Evolutionary conservation across 352 stramenopile genomes (phyloP).

Genomic region (Pythium angustatum): DNA sequence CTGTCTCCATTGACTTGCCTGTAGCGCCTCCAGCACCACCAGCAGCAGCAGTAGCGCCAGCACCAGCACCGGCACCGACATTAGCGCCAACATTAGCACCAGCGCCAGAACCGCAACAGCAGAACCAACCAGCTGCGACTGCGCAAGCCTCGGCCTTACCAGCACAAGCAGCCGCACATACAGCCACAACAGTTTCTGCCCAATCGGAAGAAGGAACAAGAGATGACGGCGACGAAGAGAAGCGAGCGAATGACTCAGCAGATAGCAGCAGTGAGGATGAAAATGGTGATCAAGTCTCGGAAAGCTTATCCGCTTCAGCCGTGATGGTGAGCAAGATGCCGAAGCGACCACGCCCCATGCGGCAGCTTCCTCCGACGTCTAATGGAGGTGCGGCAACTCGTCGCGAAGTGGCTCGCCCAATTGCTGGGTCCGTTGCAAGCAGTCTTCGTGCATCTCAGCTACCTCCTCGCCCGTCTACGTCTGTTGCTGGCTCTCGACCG

Average conservation of each 20-base stretch:
- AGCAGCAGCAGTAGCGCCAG: background rate
- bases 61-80: background rate
- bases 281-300: slow-evolving; percentile 27
- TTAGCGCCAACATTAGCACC: background rate
- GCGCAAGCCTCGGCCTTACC: background rate
- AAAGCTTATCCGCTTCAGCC: slow-evolving; percentile 31
- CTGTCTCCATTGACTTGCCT: background rate
- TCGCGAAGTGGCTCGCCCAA: slow-evolving; percentile 11
- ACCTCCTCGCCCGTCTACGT: slow-evolving; percentile 61
- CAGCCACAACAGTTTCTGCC: background rate
- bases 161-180: background rate
- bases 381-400: background rate
- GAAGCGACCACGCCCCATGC: slow-evolving; percentile 23
- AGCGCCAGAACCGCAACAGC: background rate
- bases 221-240: slow-evolving; percentile 27
- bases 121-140: background rate
- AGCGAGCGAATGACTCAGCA: slow-evolving; percentile 32
- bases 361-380: slow-evolving; percentile 6
- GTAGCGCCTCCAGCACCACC: background rate
- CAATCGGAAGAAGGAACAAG: background rate
- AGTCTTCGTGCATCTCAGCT: slow-evolving; percentile 29
- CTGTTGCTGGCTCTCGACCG: slow-evolving; percentile 38
- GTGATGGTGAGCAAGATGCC: slow-evolving; percentile 35
- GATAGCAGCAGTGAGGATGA: slow-evolving; percentile 29
- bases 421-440: slow-evolving; percentile 12